Percentiles rank a stretch among this genome's conserved stretches.
These are phyloP conservation scores for Dendrocalamus sinicus DNA, from an alignment of 176 grass and related monocot genomes.

Conservation along the genomic window DNA sequence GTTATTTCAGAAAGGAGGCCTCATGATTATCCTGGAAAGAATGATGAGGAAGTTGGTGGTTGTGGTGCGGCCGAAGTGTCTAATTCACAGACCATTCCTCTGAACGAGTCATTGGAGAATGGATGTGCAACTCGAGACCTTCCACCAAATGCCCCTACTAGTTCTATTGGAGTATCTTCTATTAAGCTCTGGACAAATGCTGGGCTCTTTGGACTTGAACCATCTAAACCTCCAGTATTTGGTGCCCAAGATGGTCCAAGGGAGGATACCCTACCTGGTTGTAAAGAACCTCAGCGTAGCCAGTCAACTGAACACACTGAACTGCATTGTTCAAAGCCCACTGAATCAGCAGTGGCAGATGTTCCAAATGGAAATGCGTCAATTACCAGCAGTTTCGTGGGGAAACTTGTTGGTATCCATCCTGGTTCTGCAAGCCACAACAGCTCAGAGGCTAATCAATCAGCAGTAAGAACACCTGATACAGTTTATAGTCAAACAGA, in stretches of 20 bases:
- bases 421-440: slow-evolving; percentile 47
- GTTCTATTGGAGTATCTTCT: slow-evolving; percentile 55
- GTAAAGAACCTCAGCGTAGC: slow-evolving; percentile 28
- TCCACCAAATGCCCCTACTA: slow-evolving; percentile 38
- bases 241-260: slow-evolving; percentile 49
- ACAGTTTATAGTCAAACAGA: slow-evolving; percentile 44
- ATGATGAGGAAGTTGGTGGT: slow-evolving; percentile 42
- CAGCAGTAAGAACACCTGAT: slow-evolving; percentile 38
- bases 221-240: slow-evolving; percentile 90
- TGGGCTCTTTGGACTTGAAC: slow-evolving; percentile 94
- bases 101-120: slow-evolving; percentile 25
- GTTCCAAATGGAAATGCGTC: slow-evolving; percentile 40
- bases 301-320: slow-evolving; percentile 40
- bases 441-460: slow-evolving; percentile 43
- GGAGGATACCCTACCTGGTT: slow-evolving; percentile 50
- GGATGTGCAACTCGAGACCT: slow-evolving; percentile 30
- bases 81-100: slow-evolving; percentile 26
- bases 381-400: slow-evolving; percentile 46
- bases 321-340: slow-evolving; percentile 32
- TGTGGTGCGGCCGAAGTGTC: slow-evolving; percentile 43
- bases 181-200: slow-evolving; percentile 99
- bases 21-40: slow-evolving; percentile 44
- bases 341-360: slow-evolving; percentile 35
- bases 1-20: slow-evolving; percentile 50
- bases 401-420: slow-evolving; percentile 46